Base-by-base conservation (phyloP, 768 basidiomycete genomes). In the Hemileccinum rubropunctum region DNA sequence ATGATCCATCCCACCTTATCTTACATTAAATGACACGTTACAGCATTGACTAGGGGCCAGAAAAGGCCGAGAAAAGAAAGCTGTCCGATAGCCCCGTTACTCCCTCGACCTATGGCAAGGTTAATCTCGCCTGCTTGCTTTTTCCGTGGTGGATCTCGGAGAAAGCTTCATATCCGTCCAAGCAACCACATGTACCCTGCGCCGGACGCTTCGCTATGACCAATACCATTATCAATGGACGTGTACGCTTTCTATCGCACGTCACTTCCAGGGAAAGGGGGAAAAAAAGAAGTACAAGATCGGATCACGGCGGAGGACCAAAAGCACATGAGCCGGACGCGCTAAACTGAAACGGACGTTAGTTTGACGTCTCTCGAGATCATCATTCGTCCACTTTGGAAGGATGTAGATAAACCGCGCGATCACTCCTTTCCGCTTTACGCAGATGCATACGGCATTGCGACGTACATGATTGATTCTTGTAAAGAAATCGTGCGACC, bases 121-220 rank as follows among this genome's bases (percentile, higher is more conserved):
- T 65, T 64, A 64, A 64, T 65, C 63, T 58, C 52, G 50, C 53
- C 40, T 54, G 45, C n/a, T 30, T 33, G 33, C 33, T 33, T 46
- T 51, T 50, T 47, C 37, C 9, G 15, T 60, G 48, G 50, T 33
- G 53, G 45, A 56, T 63, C 48, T 58, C 41, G 48, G 52, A 26
- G n/a, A 21, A 34, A 34, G n/a, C 42, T 39, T 20, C 38, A 51
- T 21, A 28, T 34, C 26, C 30, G 32, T 33, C 43, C 18, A 20
- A 4, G 20, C 15, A 20, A 42, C 47, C 14, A 20, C 23, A 21
- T 35, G 17, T 28, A 33, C 33, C 15, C 27, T 28, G 42, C 20
- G 13, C 35, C 17, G 28, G 30, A 41, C 33, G 2, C 18, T 18
- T 5, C 21, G 10, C 27, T 30, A 8, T 12, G 28, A 12, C 11